Evolutionary conservation across 2,329 filamentous ascomycete species (phyloP), one percentile per base, ranked within the genome.

Genomic region (Microdochium trichocladiopsis): DNA sequence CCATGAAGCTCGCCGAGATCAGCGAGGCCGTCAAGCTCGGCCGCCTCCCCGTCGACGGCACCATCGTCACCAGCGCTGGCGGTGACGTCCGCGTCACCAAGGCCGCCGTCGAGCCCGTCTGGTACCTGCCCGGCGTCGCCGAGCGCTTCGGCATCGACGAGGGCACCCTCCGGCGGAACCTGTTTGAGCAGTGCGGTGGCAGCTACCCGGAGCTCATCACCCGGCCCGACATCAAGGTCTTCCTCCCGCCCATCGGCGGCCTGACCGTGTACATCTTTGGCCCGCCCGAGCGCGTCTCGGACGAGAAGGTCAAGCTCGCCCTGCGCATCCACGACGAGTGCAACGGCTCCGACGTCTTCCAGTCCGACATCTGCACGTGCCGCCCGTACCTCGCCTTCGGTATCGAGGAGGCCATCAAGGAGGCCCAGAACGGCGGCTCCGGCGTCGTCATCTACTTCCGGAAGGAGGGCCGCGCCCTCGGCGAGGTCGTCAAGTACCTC

Each of bases 401-500:
- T 55, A 95, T 99, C 56, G 91, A 96, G 64, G 94, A 99, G 70
- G 94, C 94, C 12, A 93, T 99, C 60, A 96, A 95, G 65, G 91
- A 97, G 72, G 94, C 94, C 11, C 94, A 97, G 67, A 90, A 88
- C 52, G 93, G 93, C 51, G 93, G 93, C 48, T 93, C 87, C 61
- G 93, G 93, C 52, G 90, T 96, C 22, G 94, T 97, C 51, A 96
- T 97, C 67, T 99, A 99, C 69, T 99, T 97, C 82, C 85, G 94
- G 60, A 99, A 99, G 69, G 94, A 99, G 74, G 94, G 94, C 28
- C 83, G 94, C 60, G 94, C 93, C 36, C 76, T 97, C 6, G 94
- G 94, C 51, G 94, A 99, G 69, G 94, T 99, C 25, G 95, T 91
- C 51, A 96, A 96, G 67, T 91, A 95, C 74, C 78, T 86, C 55